Evolutionary conservation across 345 rosid species (phyloP), one percentile per base, ranked within the genome.

Genomic region (Murraya paniculata): DNA sequence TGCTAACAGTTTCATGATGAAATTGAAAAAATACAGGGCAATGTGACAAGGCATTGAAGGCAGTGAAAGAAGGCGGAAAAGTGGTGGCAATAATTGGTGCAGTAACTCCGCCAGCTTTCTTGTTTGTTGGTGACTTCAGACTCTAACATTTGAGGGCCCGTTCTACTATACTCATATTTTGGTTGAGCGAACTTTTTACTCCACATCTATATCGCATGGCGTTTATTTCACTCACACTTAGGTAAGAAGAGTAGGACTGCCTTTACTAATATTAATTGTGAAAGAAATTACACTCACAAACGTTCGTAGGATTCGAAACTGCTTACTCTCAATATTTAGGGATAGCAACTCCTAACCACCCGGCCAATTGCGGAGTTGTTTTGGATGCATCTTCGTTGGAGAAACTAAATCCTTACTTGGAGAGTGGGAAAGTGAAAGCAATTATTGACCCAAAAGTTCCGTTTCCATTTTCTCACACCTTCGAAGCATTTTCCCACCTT

Each of bases 401-500:
- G 69, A 35, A 65, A 33, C 25, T 65, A 22, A 65, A 65, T 65
- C 69, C 69, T 65, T 65, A 8, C 22, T 21, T 65, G 3, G 69
- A 65, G 69, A 65, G 69, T 4, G 69, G 45, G 45, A 65, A 65
- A 22, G 69, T 65, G 69, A 65, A 33, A 35, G 6, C 69, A 33
- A 38, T 65, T 38, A 33, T 65, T 65, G 69, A 65, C n/a, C 69
- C 69, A 36, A 65, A 65, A 33, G 45, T 27, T 4, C 69, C 69
- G 36, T 65, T 65, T 35, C 45, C 45, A 8, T 65, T 33, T 35
- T 35, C 45, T 33, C 41, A 65, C 45, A 65, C 69, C 36, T 8
- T 65, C 9, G 69, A 65, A 33, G 68, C 68, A 33, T 64, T 7
- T 65, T 19, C 45, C 41, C 16, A 65, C 36, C 69, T 65, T 65